Evolutionary conservation across 2,329 filamentous ascomycete species (phyloP).

Genomic region (Dactylellina parvicollis): DNA sequence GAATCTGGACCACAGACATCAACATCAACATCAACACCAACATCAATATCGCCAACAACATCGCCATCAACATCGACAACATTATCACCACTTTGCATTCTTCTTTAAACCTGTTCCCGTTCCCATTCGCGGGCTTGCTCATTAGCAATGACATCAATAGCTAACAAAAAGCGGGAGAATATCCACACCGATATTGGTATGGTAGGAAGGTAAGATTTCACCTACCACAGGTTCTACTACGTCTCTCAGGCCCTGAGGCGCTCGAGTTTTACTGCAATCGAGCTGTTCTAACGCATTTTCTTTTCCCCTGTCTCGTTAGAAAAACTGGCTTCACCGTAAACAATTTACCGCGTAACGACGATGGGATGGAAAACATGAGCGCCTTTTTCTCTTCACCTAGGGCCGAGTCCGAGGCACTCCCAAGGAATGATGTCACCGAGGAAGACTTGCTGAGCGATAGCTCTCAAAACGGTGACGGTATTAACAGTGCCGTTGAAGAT

Average conservation of each 20-base stretch:
- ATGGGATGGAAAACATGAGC: slow-evolving; percentile 89
- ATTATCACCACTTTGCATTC: not conserved
- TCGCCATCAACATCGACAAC: no score
- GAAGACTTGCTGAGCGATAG: not conserved
- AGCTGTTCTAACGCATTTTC: not conserved
- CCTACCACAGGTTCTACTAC: not conserved
- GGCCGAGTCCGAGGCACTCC: slow-evolving; percentile 65
- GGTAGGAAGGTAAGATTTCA: slow-evolving; percentile 33
- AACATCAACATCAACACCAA: not conserved
- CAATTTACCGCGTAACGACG: slow-evolving; percentile 81
- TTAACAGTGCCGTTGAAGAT: not conserved
- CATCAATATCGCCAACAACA: not conserved
- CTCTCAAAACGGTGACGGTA: slow-evolving; percentile 7
- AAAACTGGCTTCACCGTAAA: slow-evolving; percentile 87
- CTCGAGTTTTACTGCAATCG: no score
- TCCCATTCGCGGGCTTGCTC: not conserved
- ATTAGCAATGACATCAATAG: slow-evolving; percentile 24
- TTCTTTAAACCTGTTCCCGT: not conserved
- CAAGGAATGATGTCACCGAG: slow-evolving; percentile 30
- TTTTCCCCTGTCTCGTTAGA: slow-evolving; percentile 65
- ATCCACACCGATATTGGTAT: slow-evolving; percentile 49
- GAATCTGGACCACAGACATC: not conserved
- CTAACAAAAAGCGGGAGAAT: slow-evolving; percentile 41
- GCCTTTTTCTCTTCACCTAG: slow-evolving; percentile 79
- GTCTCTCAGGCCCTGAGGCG: no score